phyloP scores from a whole-genome alignment of 805 yeast species.

The Schwanniomyces yamadae region DNA sequence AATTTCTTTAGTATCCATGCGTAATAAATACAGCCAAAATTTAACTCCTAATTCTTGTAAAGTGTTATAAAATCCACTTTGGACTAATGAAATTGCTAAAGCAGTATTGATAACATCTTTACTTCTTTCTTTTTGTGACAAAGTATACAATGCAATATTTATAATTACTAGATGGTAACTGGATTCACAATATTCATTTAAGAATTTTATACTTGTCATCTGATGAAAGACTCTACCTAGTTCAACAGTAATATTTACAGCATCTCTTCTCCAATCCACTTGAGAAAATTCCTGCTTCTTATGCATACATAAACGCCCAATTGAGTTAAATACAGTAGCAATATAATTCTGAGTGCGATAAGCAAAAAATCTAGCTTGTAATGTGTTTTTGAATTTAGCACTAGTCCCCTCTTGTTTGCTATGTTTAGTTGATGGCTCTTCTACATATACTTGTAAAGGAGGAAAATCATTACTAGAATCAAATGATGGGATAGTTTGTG shows the following conservation, averaged over 20 bases:
- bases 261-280: conserved; percentile 34
- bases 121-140: conserved; percentile 22
- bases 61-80: conserved; percentile 45
- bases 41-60: conserved; percentile 25
- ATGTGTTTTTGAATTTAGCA: conserved; percentile 62
- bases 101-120: conserved; percentile 34
- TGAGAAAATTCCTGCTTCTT: conserved; percentile 45
- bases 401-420: conserved; percentile 44
- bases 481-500: conserved; percentile 39
- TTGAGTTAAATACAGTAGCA: conserved; percentile 40
- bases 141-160: conserved; percentile 40
- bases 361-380: conserved; percentile 52
- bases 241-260: conserved; percentile 41
- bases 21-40: conserved; percentile 18
- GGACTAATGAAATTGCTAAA: conserved; percentile 49
- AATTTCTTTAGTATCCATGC: conserved; percentile 12
- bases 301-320: conserved; percentile 46
- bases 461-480: conserved; percentile 29
- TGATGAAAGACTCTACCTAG: conserved; percentile 24
- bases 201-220: conserved; percentile 21
- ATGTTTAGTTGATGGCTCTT: conserved; percentile 36
- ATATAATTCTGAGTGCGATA: conserved; percentile 48
- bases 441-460: conserved; percentile 43
- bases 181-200: conserved; percentile 15
- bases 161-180: conserved; percentile 35